Evolutionary conservation across 192 early-diverging fungal genomes (phyloP), one percentile per base, ranked within the genome.

Genomic region (Gorgonomyces haynaldii): DNA sequence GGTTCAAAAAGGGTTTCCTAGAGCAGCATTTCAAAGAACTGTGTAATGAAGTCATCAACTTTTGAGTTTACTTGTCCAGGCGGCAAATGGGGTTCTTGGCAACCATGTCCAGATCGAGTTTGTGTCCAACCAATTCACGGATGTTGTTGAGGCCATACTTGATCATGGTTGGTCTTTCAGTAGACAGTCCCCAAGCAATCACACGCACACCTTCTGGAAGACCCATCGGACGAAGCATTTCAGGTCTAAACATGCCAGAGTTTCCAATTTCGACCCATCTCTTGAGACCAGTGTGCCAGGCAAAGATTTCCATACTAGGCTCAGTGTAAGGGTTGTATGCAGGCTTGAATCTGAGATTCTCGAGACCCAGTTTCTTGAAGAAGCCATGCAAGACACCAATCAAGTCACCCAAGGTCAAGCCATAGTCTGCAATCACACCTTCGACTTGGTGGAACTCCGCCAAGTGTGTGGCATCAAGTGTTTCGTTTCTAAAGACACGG

Each of bases 301-400:
- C 84, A 69, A 98, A 98, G 56, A 98, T 96, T 61, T 99, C 96
- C 90, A 99, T 88, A 53, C 82, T 86, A 27, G 96, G 96, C 65
- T 99, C 96, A 32, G 96, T 99, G 78, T 99, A 99, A 39, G 96
- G 96, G 67, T 99, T 99, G 72, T 92, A 99, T 2, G 96, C 89
- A 41, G 96, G 96, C 81, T 99, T 99, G 83, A 97, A 99, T 47
- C 90, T 83, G 42, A 98, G 80, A 20, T 21, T 27, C 16, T 17
- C 27, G 37, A 44, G 54, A 61, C 92, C 96, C 77, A 99, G 88
- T 78, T 96, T 99, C 53, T 84, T 69, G 71, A 92, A 99, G 77
- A 99, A 99, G 46, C 81, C 64, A 69, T 96, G 79, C 76, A 99
- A 76, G 54, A 91, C 84, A 47, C 91, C 91, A 66, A 99, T 97